Base-by-base conservation (phyloP, 2,329 filamentous ascomycete genomes). In the Cucurbitaria berberidis region DNA sequence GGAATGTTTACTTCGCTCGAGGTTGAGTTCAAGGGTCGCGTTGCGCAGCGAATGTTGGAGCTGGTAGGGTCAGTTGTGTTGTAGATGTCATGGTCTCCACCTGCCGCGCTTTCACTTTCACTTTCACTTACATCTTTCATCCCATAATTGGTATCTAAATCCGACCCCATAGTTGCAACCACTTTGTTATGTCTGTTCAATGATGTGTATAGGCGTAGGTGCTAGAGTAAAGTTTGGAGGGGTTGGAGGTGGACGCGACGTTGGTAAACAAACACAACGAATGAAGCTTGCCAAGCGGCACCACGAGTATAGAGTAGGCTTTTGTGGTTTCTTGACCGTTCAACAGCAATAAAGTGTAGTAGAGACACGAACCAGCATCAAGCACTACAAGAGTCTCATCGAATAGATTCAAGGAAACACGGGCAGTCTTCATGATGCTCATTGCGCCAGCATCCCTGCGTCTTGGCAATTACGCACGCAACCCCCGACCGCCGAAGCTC, bases 11-110 rank as follows among this genome's bases (percentile, higher is more conserved):
- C 82, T 84, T 54, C 83, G 81, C 61, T 89, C 85, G 71, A 93
- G 90, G 64, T 84, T 84, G 55, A 89, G 77, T 70, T 96, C 90
- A 47, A 92, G 82, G 15, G 72, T 74, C 36, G 80, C 73, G 41
- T 80, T 83, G 50, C 79, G 78, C 41, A 86, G 75, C 35, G 81
- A 77, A 68, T 82, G 78, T 60, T 82, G 74, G 60, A 79, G 71
- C 73, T 80, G 56, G 19, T n/a, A 27, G 39, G 24, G 55, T 68
- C 35, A 67, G 61, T 51, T 36, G 39, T 50, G 35, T 41, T 44
- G 40, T 54, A 38, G 39, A 19, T 21, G 11, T 15, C 5, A 39
- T 22, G 13, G 19, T 3, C 18, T 36, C 19, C 19, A 15, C 19
- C 8, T 13, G 18, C 7, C 22, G 41, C 34, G 26, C 35, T 46